Evolutionary conservation across 257 asterid genomes (phyloP), one percentile per base, ranked within the genome.

Genomic region (Misopates orontium): DNA sequence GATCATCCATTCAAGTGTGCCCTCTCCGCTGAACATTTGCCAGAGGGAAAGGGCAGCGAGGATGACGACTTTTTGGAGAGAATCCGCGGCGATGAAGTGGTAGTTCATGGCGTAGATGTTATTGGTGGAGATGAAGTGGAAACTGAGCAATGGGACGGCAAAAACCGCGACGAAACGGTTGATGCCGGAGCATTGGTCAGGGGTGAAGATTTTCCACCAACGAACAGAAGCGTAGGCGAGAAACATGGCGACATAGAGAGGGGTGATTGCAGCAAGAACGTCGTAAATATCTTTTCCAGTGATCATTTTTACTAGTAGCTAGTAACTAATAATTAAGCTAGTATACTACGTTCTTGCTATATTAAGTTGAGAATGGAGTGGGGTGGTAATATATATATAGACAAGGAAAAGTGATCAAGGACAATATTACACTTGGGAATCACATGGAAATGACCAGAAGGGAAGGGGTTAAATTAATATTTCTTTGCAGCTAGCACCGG

Each of bases 201-300:
- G 96, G 10, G 98, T 91, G 82, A 91, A 91, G 71, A 91, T 91
- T 64, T 84, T 87, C 98, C 98, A 91, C 98, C 98, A 92, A 12
- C 73, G 41, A 6, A 92, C 98, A 0, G 97, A 88, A 8, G 90
- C 95, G 48, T 86, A 91, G 47, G 98, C 98, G 0, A 91, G 78
- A 39, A 91, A 64, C 98, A 91, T 86, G 36, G 98, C 98, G 0
- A 82, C 95, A 66, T 91, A 91, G 1, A 91, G 74, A 0, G 98
- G 98, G 62, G 89, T 23, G 8, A 89, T 81, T 2, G 98, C 97
- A 0, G 97, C 85, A 3, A 89, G 83, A 17, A 89, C 98, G 78
- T 85, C 93, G 74, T 89, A 89, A 40, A 92, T 84, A 39, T 92
- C 98, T 58, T 82, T 84, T 23, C 96, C 95, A 8, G 75, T 83